These are phyloP conservation scores for Trifolium fragiferum DNA, from an alignment of 306 rosid genomes.

Conservation along the genomic window DNA sequence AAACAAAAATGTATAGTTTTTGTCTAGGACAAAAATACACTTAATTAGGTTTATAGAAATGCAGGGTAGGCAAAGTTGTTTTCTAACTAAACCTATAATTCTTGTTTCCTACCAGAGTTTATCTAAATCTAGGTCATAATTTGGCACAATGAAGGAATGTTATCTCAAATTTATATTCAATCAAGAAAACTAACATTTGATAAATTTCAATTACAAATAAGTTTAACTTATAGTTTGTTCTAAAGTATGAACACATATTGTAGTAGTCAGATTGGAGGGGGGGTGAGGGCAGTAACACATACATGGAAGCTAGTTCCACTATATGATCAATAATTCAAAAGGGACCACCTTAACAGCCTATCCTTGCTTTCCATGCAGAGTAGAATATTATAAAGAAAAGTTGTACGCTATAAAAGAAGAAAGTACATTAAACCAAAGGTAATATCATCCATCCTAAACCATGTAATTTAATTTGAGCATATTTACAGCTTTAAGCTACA, in stretches of 20 bases:
- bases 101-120: neutral
- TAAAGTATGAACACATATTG: neutral
- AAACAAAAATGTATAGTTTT: neutral
- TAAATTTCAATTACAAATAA: neutral
- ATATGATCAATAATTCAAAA: neutral
- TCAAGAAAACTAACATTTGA: neutral
- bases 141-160: neutral
- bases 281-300: neutral
- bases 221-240: neutral
- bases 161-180: neutral
- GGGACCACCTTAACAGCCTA: conserved; percentile 10
- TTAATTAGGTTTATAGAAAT: neutral
- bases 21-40: neutral
- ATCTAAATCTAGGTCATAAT: neutral
- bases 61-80: neutral
- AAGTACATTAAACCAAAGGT: conserved; percentile 29
- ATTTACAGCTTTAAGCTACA: conserved; percentile 55
- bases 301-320: conserved; percentile 2
- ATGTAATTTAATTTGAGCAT: conserved; percentile 44
- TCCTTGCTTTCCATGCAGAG: conserved; percentile 20
- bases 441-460: conserved; percentile 32
- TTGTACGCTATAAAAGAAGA: conserved; percentile 1
- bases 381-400: conserved; percentile 10
- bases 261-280: neutral
- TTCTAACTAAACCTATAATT: neutral